Conservation (phyloP, 495 filamentous ascomycete genomes). For the Penicillium samsonianum region DNA sequence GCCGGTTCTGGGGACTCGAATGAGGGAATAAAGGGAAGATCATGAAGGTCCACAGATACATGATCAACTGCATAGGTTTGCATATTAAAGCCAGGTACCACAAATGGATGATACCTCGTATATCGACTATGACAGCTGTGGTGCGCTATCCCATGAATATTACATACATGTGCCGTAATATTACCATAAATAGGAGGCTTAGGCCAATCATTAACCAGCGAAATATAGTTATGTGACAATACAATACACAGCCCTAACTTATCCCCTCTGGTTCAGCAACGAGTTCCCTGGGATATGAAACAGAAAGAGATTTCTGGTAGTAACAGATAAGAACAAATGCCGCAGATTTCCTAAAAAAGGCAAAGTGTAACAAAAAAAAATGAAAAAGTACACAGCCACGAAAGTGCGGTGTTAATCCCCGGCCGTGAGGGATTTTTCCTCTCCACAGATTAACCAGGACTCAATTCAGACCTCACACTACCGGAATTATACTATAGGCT, state of each 20-base stretch:
- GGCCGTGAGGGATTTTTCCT: constrained; percentile 33
- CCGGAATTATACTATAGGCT: too few relatives aligned
- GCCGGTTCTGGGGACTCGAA: neutral
- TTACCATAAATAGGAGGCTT: constrained; percentile 9
- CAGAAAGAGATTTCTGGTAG: neutral
- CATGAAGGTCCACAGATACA: neutral
- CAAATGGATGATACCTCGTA: neutral
- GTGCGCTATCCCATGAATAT: too few relatives aligned
- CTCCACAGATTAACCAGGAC: constrained; percentile 18
- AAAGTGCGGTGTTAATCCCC: constrained; percentile 2
- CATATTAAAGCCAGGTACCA: too few relatives aligned
- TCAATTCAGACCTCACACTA: constrained; percentile 11
- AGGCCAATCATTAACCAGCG: constrained; percentile 21
- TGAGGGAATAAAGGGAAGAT: constrained; percentile 6
- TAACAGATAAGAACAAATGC: neutral
- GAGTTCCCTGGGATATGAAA: constrained; percentile 10
- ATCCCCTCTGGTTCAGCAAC: neutral
- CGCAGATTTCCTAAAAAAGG: constrained; percentile 4
- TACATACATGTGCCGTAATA: constrained; percentile 19
- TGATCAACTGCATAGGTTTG: neutral
- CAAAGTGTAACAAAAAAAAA: neutral
- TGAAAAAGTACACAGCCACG: constrained; percentile 4
- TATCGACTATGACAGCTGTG: too few relatives aligned
- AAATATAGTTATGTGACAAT: constrained; percentile 7
- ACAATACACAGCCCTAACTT: constrained; percentile 25